Conservation (phyloP, 148 eudicot species). For the Rhododendron henanense region DNA sequence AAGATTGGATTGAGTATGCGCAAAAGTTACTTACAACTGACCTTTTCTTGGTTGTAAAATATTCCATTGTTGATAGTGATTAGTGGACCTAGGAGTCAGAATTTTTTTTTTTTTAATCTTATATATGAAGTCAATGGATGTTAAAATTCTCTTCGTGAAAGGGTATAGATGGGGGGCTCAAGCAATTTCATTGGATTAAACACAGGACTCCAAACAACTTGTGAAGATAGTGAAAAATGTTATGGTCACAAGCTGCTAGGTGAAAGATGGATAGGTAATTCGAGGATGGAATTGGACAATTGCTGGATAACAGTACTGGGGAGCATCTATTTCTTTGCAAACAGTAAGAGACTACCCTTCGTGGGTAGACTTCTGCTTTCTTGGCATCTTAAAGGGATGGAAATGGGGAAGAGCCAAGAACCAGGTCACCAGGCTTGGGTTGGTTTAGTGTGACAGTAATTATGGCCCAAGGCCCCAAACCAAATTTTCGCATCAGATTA, state of each 20-base stretch:
- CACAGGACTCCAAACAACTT: not conserved
- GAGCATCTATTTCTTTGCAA: not conserved
- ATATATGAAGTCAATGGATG: not conserved
- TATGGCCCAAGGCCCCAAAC: not conserved
- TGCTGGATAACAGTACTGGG: not conserved
- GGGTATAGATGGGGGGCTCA: not conserved
- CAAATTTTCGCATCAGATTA: not conserved
- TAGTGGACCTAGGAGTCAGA: not conserved
- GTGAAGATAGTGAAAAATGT: not conserved
- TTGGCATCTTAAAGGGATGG: not conserved
- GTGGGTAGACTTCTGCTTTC: not conserved
- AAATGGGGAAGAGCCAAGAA: not conserved
- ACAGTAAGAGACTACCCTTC: not conserved
- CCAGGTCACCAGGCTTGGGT: not conserved
- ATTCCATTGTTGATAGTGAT: not conserved
- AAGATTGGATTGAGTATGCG: too few relatives aligned
- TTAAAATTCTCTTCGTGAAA: not conserved
- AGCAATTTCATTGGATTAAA: not conserved
- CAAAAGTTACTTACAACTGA: not conserved
- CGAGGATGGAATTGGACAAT: not conserved
- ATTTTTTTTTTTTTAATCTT: not conserved
- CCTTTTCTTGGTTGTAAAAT: not conserved
- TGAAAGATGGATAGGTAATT: not conserved
- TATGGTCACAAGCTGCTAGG: not conserved
- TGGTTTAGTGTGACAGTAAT: not conserved